Conservation (phyloP, 495 filamentous ascomycete species). For the Podospora comata region DNA sequence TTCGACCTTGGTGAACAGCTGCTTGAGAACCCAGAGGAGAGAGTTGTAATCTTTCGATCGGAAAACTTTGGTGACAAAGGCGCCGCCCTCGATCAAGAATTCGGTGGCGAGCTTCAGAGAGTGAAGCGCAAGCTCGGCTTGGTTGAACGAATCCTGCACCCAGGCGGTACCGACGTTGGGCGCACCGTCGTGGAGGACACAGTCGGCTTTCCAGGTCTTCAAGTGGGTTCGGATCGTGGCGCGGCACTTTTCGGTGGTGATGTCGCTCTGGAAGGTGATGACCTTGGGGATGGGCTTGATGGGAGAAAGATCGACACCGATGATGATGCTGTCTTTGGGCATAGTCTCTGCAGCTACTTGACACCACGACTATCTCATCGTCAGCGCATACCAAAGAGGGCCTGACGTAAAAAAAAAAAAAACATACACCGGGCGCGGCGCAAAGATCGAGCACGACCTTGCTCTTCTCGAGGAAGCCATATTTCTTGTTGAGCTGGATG, state of each 20-base stretch:
- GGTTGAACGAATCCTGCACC: slow-evolving; percentile 97
- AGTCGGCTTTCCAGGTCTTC: slow-evolving; percentile 97
- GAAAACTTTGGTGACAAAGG: slow-evolving; percentile 97
- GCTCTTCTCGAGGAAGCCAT: slow-evolving; percentile 94
- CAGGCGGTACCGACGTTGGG: slow-evolving; percentile 97
- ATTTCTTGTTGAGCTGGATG: slow-evolving; percentile 98
- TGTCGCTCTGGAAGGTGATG: slow-evolving; percentile 96
- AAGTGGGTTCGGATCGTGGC: slow-evolving; percentile 86
- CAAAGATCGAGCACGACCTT: slow-evolving; percentile 96
- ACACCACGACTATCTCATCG: slow-evolving; percentile 73
- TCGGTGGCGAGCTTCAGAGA: slow-evolving; percentile 91
- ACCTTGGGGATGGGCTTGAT: slow-evolving; percentile 93
- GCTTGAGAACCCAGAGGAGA: slow-evolving; percentile 96
- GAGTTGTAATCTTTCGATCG: slow-evolving; percentile 96
- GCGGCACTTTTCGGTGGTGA: slow-evolving; percentile 94
- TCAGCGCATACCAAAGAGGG: background rate
- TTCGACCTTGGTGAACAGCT: slow-evolving; percentile 90
- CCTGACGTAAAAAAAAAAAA: background rate
- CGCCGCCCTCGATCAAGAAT: slow-evolving; percentile 85
- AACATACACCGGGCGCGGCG: slow-evolving; percentile 85
- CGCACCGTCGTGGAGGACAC: slow-evolving; percentile 95
- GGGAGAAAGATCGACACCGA: slow-evolving; percentile 91
- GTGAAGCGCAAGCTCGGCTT: slow-evolving; percentile 90
- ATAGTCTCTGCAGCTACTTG: slow-evolving; percentile 96
- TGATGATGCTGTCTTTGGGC: slow-evolving; percentile 83